Conservation (phyloP, 129 eudicot species). For the Daucus carota region DH1_v3.0 NC_030387.2:37373501-37374000, state of each 20-base stretch:
- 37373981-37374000: conserved; percentile 47
- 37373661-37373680: not conserved
- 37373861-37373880: not conserved
- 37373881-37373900: conserved; percentile 66
- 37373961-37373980: conserved; percentile 99
- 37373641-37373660: not conserved
- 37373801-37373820: not conserved
- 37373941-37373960: conserved; percentile 99
- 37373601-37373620: conserved; percentile 40
- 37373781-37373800: not conserved
- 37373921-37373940: conserved; percentile 96
- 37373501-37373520: conserved; percentile 77
- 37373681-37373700: conserved; percentile 62
- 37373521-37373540: conserved; percentile 85
- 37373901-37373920: conserved; percentile 86
- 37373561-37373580: conserved; percentile 93
- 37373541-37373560: conserved; percentile 84
- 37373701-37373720: conserved; percentile 90
- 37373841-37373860: not conserved
- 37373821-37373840: not conserved
- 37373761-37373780: not conserved
- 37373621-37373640: not conserved
- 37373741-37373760: conserved; percentile 35
- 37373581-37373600: conserved; percentile 90
- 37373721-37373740: conserved; percentile 79